Evolutionary conservation across 176 grass and related monocot genomes (phyloP).

Genomic region (Luzula sylvatica): DNA sequence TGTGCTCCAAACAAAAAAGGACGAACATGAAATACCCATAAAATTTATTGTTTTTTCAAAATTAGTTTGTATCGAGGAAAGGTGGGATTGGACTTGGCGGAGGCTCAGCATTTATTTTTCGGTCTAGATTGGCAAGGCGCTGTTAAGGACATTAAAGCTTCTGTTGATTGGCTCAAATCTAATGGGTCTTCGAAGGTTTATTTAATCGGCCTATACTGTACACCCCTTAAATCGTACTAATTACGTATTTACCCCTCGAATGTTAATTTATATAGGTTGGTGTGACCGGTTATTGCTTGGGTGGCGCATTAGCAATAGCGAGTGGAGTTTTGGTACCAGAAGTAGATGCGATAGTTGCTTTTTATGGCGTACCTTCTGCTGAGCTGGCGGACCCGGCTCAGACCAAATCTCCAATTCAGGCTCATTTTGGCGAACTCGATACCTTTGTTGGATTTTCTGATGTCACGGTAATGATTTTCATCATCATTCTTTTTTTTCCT

Average conservation of each 20-base stretch:
- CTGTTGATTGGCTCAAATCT: slow-evolving; percentile 91
- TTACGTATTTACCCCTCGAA: too few relatives aligned
- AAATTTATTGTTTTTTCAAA: background rate
- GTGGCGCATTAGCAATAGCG: slow-evolving; percentile 85
- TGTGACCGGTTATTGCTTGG: slow-evolving; percentile 93
- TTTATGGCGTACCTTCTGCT: slow-evolving; percentile 72
- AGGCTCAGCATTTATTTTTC: slow-evolving; percentile 81
- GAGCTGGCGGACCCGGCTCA: slow-evolving; percentile 73
- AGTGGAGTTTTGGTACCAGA: slow-evolving; percentile 80
- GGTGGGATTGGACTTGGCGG: slow-evolving; percentile 72
- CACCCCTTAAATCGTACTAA: too few relatives aligned
- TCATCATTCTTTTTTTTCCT: background rate
- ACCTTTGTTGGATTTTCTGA: slow-evolving; percentile 76
- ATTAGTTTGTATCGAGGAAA: slow-evolving; percentile 91
- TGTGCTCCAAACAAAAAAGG: too few relatives aligned
- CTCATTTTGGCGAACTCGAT: slow-evolving; percentile 83
- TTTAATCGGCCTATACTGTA: too few relatives aligned
- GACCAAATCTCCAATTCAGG: slow-evolving; percentile 83
- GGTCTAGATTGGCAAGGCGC: slow-evolving; percentile 79
- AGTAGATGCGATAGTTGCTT: slow-evolving; percentile 86
- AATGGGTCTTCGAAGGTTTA: slow-evolving; percentile 76
- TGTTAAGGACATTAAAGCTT: slow-evolving; percentile 81
- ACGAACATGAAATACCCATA: too few relatives aligned
- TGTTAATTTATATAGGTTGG: slow-evolving; percentile 76
- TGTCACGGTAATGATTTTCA: slow-evolving; percentile 51